phyloP scores from a whole-genome alignment of 352 stramenopile species.

The Pythium coloratum region DNA sequence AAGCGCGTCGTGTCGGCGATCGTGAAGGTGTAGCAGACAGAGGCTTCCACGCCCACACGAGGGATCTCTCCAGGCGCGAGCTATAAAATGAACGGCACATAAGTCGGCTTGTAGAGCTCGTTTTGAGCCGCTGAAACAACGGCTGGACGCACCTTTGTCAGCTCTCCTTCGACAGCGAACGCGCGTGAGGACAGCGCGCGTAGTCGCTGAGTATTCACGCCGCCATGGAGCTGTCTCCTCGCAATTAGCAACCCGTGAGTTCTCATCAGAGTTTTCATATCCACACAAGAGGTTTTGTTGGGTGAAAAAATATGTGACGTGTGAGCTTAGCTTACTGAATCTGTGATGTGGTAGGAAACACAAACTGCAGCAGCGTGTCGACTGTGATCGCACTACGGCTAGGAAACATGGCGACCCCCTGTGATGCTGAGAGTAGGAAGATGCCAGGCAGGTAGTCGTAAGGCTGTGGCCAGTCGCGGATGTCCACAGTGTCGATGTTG shows the following conservation, averaged over 20 bases:
- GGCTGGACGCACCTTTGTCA: constrained; percentile 18
- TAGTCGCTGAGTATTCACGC: not conserved
- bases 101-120: not conserved
- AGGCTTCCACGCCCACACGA: constrained; percentile 52
- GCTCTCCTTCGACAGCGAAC: constrained; percentile 32
- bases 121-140: not conserved
- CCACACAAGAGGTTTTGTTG: constrained; percentile 4
- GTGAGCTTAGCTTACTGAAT: not conserved
- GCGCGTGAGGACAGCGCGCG: constrained; percentile 9
- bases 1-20: constrained; percentile 65
- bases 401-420: constrained; percentile 2
- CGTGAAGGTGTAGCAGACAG: constrained; percentile 60
- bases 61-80: constrained; percentile 47
- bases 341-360: constrained; percentile 17
- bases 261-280: constrained; percentile 1
- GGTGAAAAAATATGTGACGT: constrained; percentile 1
- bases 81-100: constrained; percentile 25
- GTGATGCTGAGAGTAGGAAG: constrained; percentile 9
- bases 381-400: constrained; percentile 12
- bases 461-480: constrained; percentile 17
- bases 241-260: not conserved
- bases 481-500: constrained; percentile 20
- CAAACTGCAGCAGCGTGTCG: constrained; percentile 11
- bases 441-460: constrained; percentile 24
- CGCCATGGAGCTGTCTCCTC: not conserved